Conservation (phyloP, 192 early-diverging fungal genomes). For the Neocallimastix lanati region DNA sequence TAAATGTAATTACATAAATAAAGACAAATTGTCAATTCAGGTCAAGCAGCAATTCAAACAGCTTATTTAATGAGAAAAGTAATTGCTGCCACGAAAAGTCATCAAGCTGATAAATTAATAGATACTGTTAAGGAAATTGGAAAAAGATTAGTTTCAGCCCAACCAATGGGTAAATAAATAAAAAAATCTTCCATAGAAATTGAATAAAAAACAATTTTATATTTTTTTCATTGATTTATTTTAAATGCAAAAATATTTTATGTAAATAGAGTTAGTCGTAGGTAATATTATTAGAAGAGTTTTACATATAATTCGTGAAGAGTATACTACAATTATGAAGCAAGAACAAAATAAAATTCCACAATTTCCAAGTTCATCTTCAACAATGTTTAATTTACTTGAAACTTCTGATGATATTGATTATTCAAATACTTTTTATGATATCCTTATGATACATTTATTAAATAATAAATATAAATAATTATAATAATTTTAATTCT, state of each 20-base stretch:
- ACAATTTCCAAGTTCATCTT: neutral
- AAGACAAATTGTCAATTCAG: conserved; percentile 23
- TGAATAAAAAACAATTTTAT: no score
- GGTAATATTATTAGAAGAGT: conserved; percentile 73
- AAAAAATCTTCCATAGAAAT: no score
- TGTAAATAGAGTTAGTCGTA: conserved; percentile 65
- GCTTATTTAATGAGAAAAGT: conserved; percentile 54
- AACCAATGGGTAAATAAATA: conserved; percentile 47
- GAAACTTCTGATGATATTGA: neutral
- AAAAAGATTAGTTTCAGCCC: conserved; percentile 45
- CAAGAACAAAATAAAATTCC: neutral
- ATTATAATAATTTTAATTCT: no score
- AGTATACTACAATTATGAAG: conserved; percentile 10
- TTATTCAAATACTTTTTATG: neutral
- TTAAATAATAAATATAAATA: no score
- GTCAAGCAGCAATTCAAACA: conserved; percentile 35
- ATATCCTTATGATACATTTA: neutral
- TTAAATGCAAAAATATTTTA: no score
- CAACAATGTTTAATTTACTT: neutral
- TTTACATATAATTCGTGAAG: conserved; percentile 62
- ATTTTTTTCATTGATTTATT: no score
- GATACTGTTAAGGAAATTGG: conserved; percentile 50
- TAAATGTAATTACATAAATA: no score
- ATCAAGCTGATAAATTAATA: conserved; percentile 33
- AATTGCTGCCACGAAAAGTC: conserved; percentile 57